Base-by-base conservation (phyloP, 2,329 filamentous ascomycete species). In the Aspergillus cejpii region DNA sequence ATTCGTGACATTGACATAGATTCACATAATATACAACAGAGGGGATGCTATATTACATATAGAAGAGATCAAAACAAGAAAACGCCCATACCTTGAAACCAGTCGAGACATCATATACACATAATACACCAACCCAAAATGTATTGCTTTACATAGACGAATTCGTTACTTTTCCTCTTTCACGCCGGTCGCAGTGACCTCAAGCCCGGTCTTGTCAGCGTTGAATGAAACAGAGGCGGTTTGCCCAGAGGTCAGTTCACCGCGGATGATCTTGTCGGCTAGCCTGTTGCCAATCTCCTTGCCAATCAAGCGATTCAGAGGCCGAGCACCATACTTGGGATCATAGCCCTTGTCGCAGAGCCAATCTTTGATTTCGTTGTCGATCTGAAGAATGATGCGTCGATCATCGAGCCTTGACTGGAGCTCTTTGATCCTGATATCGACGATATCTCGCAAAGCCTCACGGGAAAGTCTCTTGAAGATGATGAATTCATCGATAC, bases 401-500 rank as follows among this genome's bases (percentile, higher is more conserved):
- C 88, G 80, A 58, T 96, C 90, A 51, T 92, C 84, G 1, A 97
- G 79, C 31, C 89, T 81, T 41, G 72, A 71, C 66, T 96, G 90
- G 6, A 97, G 74, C 69, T 97, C 92, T 49, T 76, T 79, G 38
- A 97, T 75, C 24, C 92, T 81, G 52, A 97, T 96, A 60, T 97
- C 88, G 39, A 96, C 89, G 52, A 97, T 97, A 60, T 94, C 90
- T 23, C 88, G 78, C 45, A 97, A 77, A 12, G 91, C 90, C 14
- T 76, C 73, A 23, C 77, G 77, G 1, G 87, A 87, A 2, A 97
- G 78, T 6, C 91, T 80, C 69, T 90, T 91, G 76, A 97, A 97
- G 61, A 97, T 74, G 64, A 97, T 96, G 71, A 97, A 96, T 49
- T 94, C 91, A 67, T 97, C 91, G 51, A 97, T 88, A 15, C 92